A percentile compares a stretch with the other conserved stretches of the same genome.
Evolutionary conservation across 2,329 filamentous ascomycete species (phyloP).

Genomic region (Fusarium sp.): DNA sequence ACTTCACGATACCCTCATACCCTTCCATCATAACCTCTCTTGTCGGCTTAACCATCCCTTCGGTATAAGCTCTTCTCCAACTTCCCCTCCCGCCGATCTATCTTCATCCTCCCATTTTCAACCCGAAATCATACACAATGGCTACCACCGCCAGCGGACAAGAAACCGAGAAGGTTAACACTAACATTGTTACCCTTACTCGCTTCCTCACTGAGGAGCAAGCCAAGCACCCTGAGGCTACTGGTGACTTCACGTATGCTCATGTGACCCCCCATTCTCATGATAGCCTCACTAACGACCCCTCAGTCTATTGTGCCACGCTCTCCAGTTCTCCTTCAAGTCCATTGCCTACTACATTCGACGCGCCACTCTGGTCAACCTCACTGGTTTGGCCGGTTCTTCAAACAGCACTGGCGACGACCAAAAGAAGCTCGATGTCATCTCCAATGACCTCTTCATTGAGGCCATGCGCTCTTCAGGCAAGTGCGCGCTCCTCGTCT

Average conservation of each 20-base stretch:
- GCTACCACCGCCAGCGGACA: conserved; percentile 54
- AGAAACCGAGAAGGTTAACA: conserved; percentile 86
- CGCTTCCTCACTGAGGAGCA: conserved; percentile 97
- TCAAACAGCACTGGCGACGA: conserved; percentile 97
- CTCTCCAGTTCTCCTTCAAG: conserved; percentile 99
- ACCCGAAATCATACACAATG: conserved; percentile 46
- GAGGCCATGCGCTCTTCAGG: conserved; percentile 93
- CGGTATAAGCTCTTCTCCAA: conserved; percentile 31
- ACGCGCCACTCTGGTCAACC: conserved; percentile 92
- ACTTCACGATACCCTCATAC: conserved; percentile 33
- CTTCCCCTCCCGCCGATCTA: conserved; percentile 28
- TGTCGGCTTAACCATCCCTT: conserved; percentile 31
- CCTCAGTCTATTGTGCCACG: conserved; percentile 88
- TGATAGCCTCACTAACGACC: conserved; percentile 25
- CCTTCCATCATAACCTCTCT: conserved; percentile 25
- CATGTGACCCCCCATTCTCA: conserved; percentile 2
- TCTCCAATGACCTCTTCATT: conserved; percentile 98
- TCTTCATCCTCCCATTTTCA: conserved; percentile 21
- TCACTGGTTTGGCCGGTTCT: conserved; percentile 93
- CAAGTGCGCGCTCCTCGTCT: conserved; percentile 92
- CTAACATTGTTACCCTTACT: conserved; percentile 94
- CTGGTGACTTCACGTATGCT: conserved; percentile 93
- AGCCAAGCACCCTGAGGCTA: conserved; percentile 90
- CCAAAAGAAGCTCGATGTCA: conserved; percentile 99
- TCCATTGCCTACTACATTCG: conserved; percentile 99